Evolutionary conservation across 1,284 basidiomycete species (phyloP), one percentile per base, ranked within the genome.

Genomic region (Ceratobasidium sp.): DNA sequence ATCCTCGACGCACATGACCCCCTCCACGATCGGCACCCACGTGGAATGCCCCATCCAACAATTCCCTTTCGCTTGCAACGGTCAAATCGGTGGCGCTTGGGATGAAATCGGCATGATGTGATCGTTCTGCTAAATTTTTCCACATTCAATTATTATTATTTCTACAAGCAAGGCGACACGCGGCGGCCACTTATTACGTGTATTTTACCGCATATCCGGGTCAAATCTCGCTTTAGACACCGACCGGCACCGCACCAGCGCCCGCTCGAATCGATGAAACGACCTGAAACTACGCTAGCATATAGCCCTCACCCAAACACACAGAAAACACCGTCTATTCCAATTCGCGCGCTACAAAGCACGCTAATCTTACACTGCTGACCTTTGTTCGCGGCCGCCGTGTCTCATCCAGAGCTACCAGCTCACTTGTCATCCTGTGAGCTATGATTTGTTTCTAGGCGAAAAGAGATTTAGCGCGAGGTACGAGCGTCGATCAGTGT

Each of bases 1-100:
- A n/a, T n/a, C 53, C 53, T 19, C 27, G 19, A 9, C 14, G 14
- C 27, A 30, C 27, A 25, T 27, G 50, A 53, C 16, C 27, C 52
- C 13, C 29, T n/a, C 8, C 29, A 23, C 6, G 36, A 11, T 44
- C 44, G 19, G 19, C 57, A 30, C 4, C 56, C 36, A 59, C 25
- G 27, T 41, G 16, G 27, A 21, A 19, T 41, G 44, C 33, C 21
- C 23, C 7, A 13, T 21, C n/a, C 30, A 8, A 36, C 16, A 41
- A 3, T 11, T n/a, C 44, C 11, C n/a, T 19, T 6, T 6, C 44
- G 21, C 11, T 11, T 47, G 9, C 44, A 9, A 19, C 44, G 6
- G 11, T 47, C 44, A 41, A 27, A 46, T 46, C 56, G 23, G 56
- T 58, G 56, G 56, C 56, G 23, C 29, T 46, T 33, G 30, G 11